These are phyloP conservation scores for Camelina sativa DNA, from an alignment of 345 rosid species.

Conservation along the genomic window DNA sequence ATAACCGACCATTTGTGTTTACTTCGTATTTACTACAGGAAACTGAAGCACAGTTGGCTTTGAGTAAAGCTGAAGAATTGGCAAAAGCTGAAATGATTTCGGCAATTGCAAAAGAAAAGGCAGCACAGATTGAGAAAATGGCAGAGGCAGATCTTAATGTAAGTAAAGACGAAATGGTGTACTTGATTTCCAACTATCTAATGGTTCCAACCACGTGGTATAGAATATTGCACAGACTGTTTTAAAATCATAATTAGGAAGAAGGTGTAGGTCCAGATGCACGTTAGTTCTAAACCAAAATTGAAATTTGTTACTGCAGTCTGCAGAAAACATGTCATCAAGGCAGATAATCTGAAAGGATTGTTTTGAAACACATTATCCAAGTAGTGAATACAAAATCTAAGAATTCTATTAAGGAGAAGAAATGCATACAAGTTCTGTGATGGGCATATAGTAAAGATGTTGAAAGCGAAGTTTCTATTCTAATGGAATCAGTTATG, in stretches of 20 bases:
- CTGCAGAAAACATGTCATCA: conserved; percentile 13
- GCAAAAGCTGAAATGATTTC: conserved; percentile 84
- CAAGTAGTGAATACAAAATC: not conserved
- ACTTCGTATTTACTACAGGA: conserved; percentile 56
- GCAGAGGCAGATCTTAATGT: conserved; percentile 94
- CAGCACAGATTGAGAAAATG: conserved; percentile 79
- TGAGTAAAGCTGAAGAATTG: conserved; percentile 65
- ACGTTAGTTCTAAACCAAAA: not conserved
- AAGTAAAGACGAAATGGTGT: conserved; percentile 38
- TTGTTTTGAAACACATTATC: conserved; percentile 6
- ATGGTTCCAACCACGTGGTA: conserved; percentile 14
- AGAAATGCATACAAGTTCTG: conserved; percentile 14
- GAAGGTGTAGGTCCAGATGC: conserved; percentile 18
- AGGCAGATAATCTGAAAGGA: not conserved
- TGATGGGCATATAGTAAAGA: conserved; percentile 9
- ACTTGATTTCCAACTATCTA: conserved; percentile 1
- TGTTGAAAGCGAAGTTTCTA: not conserved
- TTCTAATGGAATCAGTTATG: not conserved
- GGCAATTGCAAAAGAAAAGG: conserved; percentile 77
- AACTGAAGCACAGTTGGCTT: conserved; percentile 64
- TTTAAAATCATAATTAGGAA: conserved; percentile 2
- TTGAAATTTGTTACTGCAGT: conserved; percentile 2
- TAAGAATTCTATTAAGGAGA: conserved; percentile 10
- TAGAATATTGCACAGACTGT: conserved; percentile 17
- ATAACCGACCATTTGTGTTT: conserved; percentile 26